These are phyloP conservation scores for Viridothelium virens DNA, from an alignment of 495 filamentous ascomycete species.

Conservation along the genomic window DNA sequence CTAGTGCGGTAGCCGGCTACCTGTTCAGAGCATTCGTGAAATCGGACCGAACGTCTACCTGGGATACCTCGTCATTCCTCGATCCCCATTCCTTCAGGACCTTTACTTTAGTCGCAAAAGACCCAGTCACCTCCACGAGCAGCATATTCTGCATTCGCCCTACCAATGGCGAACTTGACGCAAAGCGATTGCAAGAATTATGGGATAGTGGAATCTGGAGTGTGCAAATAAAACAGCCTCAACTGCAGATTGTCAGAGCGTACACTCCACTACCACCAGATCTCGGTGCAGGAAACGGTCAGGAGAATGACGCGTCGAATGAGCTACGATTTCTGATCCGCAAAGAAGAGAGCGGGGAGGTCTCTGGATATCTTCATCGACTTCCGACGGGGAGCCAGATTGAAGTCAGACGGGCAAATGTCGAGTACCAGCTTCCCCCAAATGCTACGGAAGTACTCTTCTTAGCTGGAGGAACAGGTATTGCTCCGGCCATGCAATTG, in stretches of 20 bases:
- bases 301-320: slow-evolving; percentile 35
- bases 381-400: slow-evolving; percentile 54
- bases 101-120: slow-evolving; percentile 52
- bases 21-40: slow-evolving; percentile 1
- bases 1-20: slow-evolving; percentile 4
- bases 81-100: slow-evolving; percentile 1
- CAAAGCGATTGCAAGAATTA: slow-evolving; percentile 34
- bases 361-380: slow-evolving; percentile 59
- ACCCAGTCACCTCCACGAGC: slow-evolving; percentile 64
- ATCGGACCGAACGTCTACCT: background rate
- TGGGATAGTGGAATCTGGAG: slow-evolving; percentile 65
- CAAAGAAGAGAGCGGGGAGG: slow-evolving; percentile 37
- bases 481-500: slow-evolving; percentile 81
- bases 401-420: slow-evolving; percentile 68
- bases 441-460: slow-evolving; percentile 60
- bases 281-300: slow-evolving; percentile 25
- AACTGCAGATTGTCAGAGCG: slow-evolving; percentile 75
- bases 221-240: slow-evolving; percentile 87
- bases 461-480: slow-evolving; percentile 87
- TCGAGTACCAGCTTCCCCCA: slow-evolving; percentile 56
- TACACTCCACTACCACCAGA: slow-evolving; percentile 77
- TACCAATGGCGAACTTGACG: slow-evolving; percentile 30
- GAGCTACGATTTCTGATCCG: slow-evolving; percentile 46
- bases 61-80: background rate
- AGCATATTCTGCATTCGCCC: slow-evolving; percentile 62